Evolutionary conservation across 768 basidiomycete species (phyloP), one percentile per base, ranked within the genome.

Genomic region (Phaeotremella fagi): DNA sequence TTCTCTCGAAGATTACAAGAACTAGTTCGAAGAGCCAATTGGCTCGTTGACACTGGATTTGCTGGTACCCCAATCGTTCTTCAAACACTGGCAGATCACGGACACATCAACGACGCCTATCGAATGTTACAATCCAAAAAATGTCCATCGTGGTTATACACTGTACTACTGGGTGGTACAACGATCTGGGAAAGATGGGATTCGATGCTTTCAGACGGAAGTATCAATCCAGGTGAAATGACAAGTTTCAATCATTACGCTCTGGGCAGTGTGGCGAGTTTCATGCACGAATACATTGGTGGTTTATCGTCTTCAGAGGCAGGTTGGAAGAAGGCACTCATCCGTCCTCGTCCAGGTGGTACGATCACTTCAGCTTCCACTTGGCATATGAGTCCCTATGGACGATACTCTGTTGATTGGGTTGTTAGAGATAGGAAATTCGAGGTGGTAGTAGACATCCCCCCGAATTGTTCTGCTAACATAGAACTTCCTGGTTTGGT

Each of bases 121-220:
- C 48, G 68, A 29, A 70, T 70, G 68, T 48, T 70, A 6, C 68
- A 70, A 45, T 65, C 62, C 38, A 44, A 46, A 36, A 48, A 62
- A n/a, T 46, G 48, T 48, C 68, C 68, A 1, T 48, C 43, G 3
- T 64, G 66, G 66, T 41, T 70, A 23, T 67, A 64, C 36, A 48
- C 59, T 4, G 63, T 61, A 5, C 20, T 38, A 22, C 55, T 63
- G 59, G 65, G 65, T 9, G 59, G 60, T 7, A 64, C 63, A 1
- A 64, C 63, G 3, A 62, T 64, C 29, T 71, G 69, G 69, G 69
- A 71, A 50, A 47, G 69, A 48, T 71, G 69, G 69, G 62, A 71
- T 36, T 56, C 53, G 27, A 61, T 66, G 50, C 42, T 66, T 4
- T 57, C 63, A 1, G 70, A 71, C 31, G 67, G 70, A 9, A 47